Base-by-base conservation (phyloP, 139 green algal genomes). In the Chlorella sp. region DNA sequence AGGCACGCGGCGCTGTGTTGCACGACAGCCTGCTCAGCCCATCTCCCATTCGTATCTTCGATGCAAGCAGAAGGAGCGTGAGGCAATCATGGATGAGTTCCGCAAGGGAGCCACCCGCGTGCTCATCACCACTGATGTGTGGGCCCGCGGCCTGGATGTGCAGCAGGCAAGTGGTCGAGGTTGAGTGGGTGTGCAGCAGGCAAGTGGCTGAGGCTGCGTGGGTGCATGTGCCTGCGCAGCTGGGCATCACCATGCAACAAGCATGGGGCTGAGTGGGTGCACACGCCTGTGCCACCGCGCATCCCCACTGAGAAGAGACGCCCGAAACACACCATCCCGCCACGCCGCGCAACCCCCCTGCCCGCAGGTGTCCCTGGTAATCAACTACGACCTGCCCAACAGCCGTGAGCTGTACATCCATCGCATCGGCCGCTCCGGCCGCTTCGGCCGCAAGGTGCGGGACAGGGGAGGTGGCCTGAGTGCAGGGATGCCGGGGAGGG, bases 371-470 rank as follows among this genome's bases (percentile, higher is more conserved):
- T 99, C 96, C 1, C 91, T 99, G 85, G 98, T 99, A 63, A 99
- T 99, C 93, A 99, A 99, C 94, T 99, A 99, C 79, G 98, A 99
- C 91, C 92, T 99, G 76, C 98, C 98, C 85, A 97, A 97, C 93
- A 98, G 95, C 84, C 94, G 98, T 86, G 98, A 99, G 93, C 90
- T 98, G 23, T 99, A 99, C 94, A 99, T 99, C 85, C 98, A 99
- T 89, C 92, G 98, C 83, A 99, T 99, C 86, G 98, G 98, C 47
- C 94, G 97, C 60, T 98, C 92, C 15, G 96, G 96, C 0, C 91
- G 96, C 34, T 98, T 96, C 80, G 97, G 97, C 15, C 94, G 97
- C 84, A 99, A 99, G 95, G 92, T 95, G 55, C 63, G 83, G 34
- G 3, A 13, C 26, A 4, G n/a, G 56, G 26, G 23, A 55, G 20